phyloP scores from a whole-genome alignment of 345 rosid species.

The Eucalyptus marginata region DNA sequence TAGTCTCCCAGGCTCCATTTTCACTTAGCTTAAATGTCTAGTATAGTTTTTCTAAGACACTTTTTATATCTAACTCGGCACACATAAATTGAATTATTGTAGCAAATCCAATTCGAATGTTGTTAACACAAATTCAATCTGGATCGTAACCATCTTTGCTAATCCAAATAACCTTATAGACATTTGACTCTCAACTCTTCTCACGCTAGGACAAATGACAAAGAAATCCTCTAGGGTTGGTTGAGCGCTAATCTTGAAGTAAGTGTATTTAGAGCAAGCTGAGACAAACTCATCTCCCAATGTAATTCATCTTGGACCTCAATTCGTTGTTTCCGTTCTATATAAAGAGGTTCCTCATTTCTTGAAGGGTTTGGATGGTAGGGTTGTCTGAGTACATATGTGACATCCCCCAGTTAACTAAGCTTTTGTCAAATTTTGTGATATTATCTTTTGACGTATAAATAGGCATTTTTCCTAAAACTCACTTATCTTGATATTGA shows the following conservation, averaged over 20 bases:
- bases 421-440: too few species aligned
- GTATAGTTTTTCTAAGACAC: background rate
- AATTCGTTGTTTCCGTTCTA: background rate
- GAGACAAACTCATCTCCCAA: accelerated
- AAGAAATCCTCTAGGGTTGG: background rate
- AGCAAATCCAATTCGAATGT: background rate
- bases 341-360: background rate
- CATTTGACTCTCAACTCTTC: background rate
- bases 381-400: background rate
- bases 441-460: background rate
- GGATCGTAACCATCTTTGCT: background rate
- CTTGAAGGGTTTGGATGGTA: background rate
- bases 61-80: background rate
- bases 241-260: background rate
- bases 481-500: background rate
- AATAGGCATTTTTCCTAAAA: background rate
- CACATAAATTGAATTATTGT: background rate
- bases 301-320: background rate
- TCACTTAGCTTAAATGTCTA: background rate
- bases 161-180: background rate
- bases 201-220: background rate
- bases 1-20: background rate
- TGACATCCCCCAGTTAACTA: background rate
- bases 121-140: background rate
- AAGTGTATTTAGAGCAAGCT: background rate